These are phyloP conservation scores for Tarenaya hassleriana DNA, from an alignment of 345 rosid species.

Conservation along the genomic window DNA sequence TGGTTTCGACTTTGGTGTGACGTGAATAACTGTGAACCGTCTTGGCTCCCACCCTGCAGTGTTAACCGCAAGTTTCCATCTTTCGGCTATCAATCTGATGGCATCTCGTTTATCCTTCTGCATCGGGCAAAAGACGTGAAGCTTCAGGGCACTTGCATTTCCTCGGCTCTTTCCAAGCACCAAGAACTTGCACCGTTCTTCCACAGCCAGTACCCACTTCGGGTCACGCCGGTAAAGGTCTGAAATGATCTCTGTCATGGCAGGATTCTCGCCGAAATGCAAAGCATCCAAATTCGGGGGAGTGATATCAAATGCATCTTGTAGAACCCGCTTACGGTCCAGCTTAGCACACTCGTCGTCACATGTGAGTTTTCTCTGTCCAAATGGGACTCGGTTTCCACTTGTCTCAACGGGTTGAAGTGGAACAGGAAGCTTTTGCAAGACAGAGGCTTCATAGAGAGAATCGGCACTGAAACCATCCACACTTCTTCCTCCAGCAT, in stretches of 20 bases:
- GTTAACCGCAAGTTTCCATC: conserved; percentile 82
- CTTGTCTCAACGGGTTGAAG: conserved; percentile 66
- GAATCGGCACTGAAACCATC: conserved; percentile 35
- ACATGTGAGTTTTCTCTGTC: conserved; percentile 85
- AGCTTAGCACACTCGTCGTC: conserved; percentile 83
- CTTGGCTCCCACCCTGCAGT: conserved; percentile 90
- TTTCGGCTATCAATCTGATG: conserved; percentile 76
- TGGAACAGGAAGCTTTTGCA: conserved; percentile 57
- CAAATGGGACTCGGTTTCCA: conserved; percentile 56
- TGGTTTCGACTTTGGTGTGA: conserved; percentile 57
- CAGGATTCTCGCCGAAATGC: conserved; percentile 80
- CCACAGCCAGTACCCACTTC: conserved; percentile 82
- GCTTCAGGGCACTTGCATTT: conserved; percentile 46
- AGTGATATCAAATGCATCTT: conserved; percentile 84
- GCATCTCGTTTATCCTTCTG: conserved; percentile 90
- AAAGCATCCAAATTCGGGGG: conserved; percentile 69
- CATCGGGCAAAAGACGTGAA: conserved; percentile 92
- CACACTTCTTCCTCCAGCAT: conserved; percentile 73
- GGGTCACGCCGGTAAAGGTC: conserved; percentile 92
- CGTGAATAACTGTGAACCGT: conserved; percentile 64
- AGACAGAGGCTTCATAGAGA: conserved; percentile 54
- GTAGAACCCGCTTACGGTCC: conserved; percentile 88
- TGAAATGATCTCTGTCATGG: conserved; percentile 57
- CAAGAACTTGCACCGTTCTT: conserved; percentile 89
- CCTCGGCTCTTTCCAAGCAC: conserved; percentile 79